These are phyloP conservation scores for Dysphania ambrosioides DNA, from an alignment of 148 eudicot species.

Conservation along the genomic window DNA sequence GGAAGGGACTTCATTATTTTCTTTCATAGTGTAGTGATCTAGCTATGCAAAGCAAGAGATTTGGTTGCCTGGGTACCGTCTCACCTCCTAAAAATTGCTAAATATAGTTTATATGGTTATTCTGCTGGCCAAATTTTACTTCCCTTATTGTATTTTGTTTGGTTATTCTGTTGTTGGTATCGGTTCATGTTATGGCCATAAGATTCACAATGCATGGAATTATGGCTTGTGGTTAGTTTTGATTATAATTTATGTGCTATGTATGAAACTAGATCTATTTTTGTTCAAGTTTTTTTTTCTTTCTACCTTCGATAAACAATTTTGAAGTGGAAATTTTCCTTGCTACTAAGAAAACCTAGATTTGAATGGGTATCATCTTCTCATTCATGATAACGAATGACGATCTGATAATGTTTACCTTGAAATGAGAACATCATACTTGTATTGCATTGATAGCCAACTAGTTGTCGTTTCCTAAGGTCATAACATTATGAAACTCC, in stretches of 20 bases:
- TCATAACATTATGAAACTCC: no score
- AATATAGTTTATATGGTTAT: slow-evolving; percentile 16
- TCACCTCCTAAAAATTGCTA: neutral
- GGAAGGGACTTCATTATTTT: no score
- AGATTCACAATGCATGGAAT: neutral
- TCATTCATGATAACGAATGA: no score
- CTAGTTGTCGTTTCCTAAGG: no score
- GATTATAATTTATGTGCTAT: neutral
- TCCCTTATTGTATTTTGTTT: neutral
- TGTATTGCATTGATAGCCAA: no score
- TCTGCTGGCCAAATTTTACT: slow-evolving; percentile 2
- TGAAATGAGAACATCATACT: no score
- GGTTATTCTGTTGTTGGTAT: neutral
- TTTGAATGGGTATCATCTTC: no score
- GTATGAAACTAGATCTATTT: neutral
- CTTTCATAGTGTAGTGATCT: slow-evolving; percentile 15
- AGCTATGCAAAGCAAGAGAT: neutral
- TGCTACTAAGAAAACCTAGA: no score
- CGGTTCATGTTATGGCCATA: slow-evolving; percentile 2
- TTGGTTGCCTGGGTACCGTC: neutral
- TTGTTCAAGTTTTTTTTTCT: neutral
- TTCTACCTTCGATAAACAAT: no score
- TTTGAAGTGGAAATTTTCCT: no score
- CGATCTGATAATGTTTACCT: no score
- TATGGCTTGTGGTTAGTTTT: slow-evolving; percentile 8